Evolutionary conservation across 768 basidiomycete genomes (phyloP), one percentile per base, ranked within the genome.

Genomic region (Suillus hirtellus): DNA sequence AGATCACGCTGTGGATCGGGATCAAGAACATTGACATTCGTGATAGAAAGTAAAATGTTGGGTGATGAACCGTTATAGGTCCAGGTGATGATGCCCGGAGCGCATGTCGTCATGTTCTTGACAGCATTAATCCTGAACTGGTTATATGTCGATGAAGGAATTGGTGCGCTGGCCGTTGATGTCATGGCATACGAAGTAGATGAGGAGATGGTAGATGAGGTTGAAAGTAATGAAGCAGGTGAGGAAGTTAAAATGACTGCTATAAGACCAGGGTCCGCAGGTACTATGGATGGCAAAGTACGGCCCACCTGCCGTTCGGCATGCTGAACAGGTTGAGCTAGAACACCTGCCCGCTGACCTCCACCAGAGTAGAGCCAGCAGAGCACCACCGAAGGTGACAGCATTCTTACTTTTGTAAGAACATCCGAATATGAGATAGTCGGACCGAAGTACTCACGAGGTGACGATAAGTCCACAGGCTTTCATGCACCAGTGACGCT

Each of bases 1-100:
- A 71, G 61, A 7, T 63, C 12, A 47, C 66, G 64, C 59, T 79
- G 77, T 3, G 64, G 1, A 58, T 42, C 7, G 10, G 38, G 6
- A 42, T 58, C 40, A 42, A 19, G 6, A 4, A 80, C 77, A 21
- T 70, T 73, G 54, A 68, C n/a, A 62, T 84, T 81, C 55, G 78
- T 77, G 43, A 83, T 72, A 61, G 73, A 73, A n/a, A 85, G 60
- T 7, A 68, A 62, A 31, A 83, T 53, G 1, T 71, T 31, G 9
- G 47, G 64, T 19, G 69, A 42, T 5, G 76, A 66, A 19, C 80
- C 82, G 31, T 5, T 54, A 64, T 82, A 84, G 17, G 60, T 52
- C 84, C 84, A 85, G 27, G 67, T 65, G 64, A 82, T 70, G 11
- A 66, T 56, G 8, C 69, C 71, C 19, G 72, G 61, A 1, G 65